These are phyloP conservation scores for Cercospora berteroae DNA, from an alignment of 2,329 filamentous ascomycete species.

Conservation along the genomic window DNA sequence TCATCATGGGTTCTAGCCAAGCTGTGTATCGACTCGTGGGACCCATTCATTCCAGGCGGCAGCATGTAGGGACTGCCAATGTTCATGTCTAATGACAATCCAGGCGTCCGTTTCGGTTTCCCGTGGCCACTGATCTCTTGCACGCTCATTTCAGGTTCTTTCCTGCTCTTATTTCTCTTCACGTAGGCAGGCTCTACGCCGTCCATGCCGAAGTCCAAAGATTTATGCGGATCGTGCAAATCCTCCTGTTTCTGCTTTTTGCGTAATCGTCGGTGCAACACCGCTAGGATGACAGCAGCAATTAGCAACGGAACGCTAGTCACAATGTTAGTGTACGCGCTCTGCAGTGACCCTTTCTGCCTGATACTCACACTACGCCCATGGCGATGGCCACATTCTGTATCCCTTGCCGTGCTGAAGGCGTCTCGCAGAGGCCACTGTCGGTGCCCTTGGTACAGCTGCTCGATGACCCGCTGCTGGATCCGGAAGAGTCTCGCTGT, in stretches of 20 bases:
- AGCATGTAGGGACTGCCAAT: constrained; percentile 86
- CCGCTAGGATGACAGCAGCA: constrained; percentile 66
- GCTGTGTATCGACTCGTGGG: constrained; percentile 82
- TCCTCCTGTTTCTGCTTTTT: constrained; percentile 74
- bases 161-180: constrained; percentile 43
- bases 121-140: constrained; percentile 50
- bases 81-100: constrained; percentile 57
- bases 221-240: constrained; percentile 79
- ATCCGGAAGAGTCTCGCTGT: constrained; percentile 19
- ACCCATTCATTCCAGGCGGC: constrained; percentile 75
- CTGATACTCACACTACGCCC: constrained; percentile 36
- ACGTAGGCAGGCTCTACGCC: constrained; percentile 23
- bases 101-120: constrained; percentile 43
- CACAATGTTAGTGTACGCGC: constrained; percentile 21
- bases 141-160: constrained; percentile 56
- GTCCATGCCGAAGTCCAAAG: constrained; percentile 89
- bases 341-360: constrained; percentile 11
- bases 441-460: constrained; percentile 31
- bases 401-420: constrained; percentile 26
- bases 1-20: constrained; percentile 71
- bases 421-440: constrained; percentile 32
- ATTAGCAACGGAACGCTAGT: constrained; percentile 72
- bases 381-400: constrained; percentile 38
- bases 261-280: constrained; percentile 75
- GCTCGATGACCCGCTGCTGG: constrained; percentile 21